Evolutionary conservation across 805 yeast genomes (phyloP), one percentile per base, ranked within the genome.

Genomic region (Metschnikowia proteae): DNA sequence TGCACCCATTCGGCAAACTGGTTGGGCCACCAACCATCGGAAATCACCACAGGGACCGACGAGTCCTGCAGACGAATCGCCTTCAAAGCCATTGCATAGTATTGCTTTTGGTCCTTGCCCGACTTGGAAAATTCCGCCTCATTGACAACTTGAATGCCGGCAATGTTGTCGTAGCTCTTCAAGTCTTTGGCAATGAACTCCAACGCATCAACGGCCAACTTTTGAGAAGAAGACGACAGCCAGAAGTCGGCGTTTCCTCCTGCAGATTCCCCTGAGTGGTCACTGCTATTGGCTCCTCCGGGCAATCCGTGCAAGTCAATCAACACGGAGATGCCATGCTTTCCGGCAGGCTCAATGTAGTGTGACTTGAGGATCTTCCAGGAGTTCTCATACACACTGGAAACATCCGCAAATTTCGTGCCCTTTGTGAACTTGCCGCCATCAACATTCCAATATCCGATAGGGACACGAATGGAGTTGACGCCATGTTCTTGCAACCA

Each of bases 11-110:
- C 71, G 25, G 76, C 83, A 88, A 90, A 88, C 61, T 81, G 87
- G 54, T 79, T 78, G 4, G 94, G 79, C 83, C 89, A 84, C 98
- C 98, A 94, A 3, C 96, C 96, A 63, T 92, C 98, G 1, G 96
- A 88, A 32, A 92, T 86, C 13, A 86, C 70, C 5, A 92, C 72
- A 0, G 96, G 96, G 31, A 89, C 66, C 2, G 65, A 65, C 1
- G 64, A 42, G 60, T 88, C 85, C 11, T 73, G 70, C 22, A 65
- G 62, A 29, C 92, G 73, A 38, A 92, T 83, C 36, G 76, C 74
- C 31, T 73, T 70, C 33, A 81, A 70, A 0, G 96, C 96, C 17
- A 78, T 76, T 7, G 74, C 59, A 62, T 91, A 91, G 65, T 84
- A 92, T 3, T 64, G 60, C 52, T 75, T 71, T 59, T 84, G 88